These are phyloP conservation scores for Cephalotrichum gorgonifer DNA, from an alignment of 2,329 filamentous ascomycete genomes.

Conservation along the genomic window DNA sequence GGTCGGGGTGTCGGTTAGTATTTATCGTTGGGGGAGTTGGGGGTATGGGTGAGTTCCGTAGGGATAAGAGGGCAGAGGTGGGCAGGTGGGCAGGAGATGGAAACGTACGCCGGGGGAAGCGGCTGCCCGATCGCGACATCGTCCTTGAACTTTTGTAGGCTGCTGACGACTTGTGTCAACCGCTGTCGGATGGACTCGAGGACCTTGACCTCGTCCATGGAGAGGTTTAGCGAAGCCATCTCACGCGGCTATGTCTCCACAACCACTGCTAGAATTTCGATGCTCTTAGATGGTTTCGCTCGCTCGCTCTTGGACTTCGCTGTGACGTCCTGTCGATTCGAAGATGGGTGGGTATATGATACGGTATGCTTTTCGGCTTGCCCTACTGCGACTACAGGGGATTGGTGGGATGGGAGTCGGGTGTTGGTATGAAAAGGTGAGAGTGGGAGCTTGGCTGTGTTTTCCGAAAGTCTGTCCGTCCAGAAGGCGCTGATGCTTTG, in stretches of 20 bases:
- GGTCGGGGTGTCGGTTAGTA: background rate
- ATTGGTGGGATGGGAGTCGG: too few relatives aligned
- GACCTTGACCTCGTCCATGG: conserved; percentile 52
- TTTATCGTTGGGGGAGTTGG: background rate
- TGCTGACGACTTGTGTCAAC: conserved; percentile 58
- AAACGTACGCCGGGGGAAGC: conserved; percentile 53
- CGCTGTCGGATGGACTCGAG: conserved; percentile 62
- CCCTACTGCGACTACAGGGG: too few relatives aligned
- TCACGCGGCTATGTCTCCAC: background rate
- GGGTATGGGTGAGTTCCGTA: too few relatives aligned
- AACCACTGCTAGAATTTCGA: background rate
- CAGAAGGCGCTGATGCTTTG: too few relatives aligned
- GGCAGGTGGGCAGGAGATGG: background rate
- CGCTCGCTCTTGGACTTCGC: background rate
- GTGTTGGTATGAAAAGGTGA: too few relatives aligned
- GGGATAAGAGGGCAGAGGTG: background rate
- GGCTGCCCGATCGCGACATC: conserved; percentile 53
- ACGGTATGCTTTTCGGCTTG: too few relatives aligned
- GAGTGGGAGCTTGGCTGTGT: too few relatives aligned
- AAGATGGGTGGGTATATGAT: too few relatives aligned
- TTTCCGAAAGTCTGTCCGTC: too few relatives aligned
- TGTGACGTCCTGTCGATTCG: too few relatives aligned
- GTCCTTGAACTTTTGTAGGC: conserved; percentile 52
- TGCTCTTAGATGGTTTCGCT: background rate
- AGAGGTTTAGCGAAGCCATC: conserved; percentile 37